Evolutionary conservation across 768 basidiomycete species (phyloP).

Genomic region (Amanita thiersii): DNA sequence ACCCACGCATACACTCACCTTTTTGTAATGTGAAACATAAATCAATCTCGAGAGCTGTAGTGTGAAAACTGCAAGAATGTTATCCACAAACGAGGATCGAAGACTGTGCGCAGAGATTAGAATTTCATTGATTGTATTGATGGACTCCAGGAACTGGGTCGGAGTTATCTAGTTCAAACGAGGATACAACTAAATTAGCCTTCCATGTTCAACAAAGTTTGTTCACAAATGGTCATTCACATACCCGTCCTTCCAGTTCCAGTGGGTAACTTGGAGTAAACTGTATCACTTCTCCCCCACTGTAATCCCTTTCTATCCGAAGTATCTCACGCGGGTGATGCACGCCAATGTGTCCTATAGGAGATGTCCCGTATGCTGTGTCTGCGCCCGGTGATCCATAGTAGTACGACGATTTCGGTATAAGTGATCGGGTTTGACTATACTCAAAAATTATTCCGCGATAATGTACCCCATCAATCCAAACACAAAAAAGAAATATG

Average conservation of each 20-base stretch:
- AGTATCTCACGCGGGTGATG: slow-evolving; percentile 92
- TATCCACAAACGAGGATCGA: slow-evolving; percentile 66
- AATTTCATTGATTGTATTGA: slow-evolving; percentile 84
- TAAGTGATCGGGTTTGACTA: slow-evolving; percentile 35
- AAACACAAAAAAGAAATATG: slow-evolving; percentile 1
- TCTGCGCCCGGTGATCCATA: slow-evolving; percentile 73
- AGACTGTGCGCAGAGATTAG: slow-evolving; percentile 84
- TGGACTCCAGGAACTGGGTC: slow-evolving; percentile 81
- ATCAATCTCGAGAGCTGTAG: slow-evolving; percentile 75
- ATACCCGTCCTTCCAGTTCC: slow-evolving; percentile 88
- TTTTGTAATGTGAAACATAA: slow-evolving; percentile 70
- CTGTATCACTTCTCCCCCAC: slow-evolving; percentile 82
- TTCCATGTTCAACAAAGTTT: not conserved
- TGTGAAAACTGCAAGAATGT: slow-evolving; percentile 67
- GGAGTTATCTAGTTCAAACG: slow-evolving; percentile 64
- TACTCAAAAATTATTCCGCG: slow-evolving; percentile 8
- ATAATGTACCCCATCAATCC: slow-evolving; percentile 10
- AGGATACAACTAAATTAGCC: not conserved
- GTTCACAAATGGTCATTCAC: slow-evolving; percentile 19
- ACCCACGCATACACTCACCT: slow-evolving; percentile 33
- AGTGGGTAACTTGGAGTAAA: slow-evolving; percentile 85
- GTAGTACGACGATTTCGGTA: slow-evolving; percentile 79
- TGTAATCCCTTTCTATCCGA: slow-evolving; percentile 88
- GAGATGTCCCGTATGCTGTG: slow-evolving; percentile 73
- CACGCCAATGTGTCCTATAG: slow-evolving; percentile 78